Conservation (phyloP, 2,329 filamentous ascomycete genomes). For the Fusarium pseudonygamai region DNA sequence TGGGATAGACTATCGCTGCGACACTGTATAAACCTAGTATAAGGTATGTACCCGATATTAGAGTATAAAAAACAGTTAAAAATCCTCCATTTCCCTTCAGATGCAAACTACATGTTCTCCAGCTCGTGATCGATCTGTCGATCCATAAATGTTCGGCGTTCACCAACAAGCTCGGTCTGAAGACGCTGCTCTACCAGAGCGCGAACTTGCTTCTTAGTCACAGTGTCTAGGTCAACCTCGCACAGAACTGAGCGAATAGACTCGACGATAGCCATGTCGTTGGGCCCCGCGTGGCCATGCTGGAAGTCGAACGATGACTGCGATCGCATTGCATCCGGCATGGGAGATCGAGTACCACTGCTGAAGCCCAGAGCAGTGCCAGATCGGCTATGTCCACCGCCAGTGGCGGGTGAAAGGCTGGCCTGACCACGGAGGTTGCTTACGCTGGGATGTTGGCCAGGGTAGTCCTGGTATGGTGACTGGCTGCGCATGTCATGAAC, state of each 20-base stretch:
- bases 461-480: slow-evolving; percentile 68
- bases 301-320: slow-evolving; percentile 69
- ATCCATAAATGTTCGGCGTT: slow-evolving; percentile 90
- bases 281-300: slow-evolving; percentile 70
- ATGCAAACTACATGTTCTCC: slow-evolving; percentile 79
- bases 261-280: slow-evolving; percentile 82
- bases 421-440: slow-evolving; percentile 64
- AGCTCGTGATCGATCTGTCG: slow-evolving; percentile 92
- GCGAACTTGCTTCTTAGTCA: slow-evolving; percentile 97
- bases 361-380: slow-evolving; percentile 59
- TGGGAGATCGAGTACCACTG: slow-evolving; percentile 57
- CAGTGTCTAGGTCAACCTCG: slow-evolving; percentile 94
- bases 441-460: slow-evolving; percentile 66
- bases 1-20: background rate
- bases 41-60: slow-evolving; percentile 39
- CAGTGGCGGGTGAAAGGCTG: slow-evolving; percentile 58
- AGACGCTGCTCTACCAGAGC: slow-evolving; percentile 92
- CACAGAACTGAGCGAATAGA: slow-evolving; percentile 83
- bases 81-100: slow-evolving; percentile 1
- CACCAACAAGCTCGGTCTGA: slow-evolving; percentile 87
- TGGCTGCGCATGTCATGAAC: slow-evolving; percentile 58
- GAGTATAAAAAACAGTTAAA: slow-evolving; percentile 20
- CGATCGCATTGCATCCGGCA: slow-evolving; percentile 60
- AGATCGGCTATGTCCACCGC: slow-evolving; percentile 48
- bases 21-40: slow-evolving; percentile 29